Percentiles rank a stretch among this genome's conserved stretches.
These are phyloP conservation scores for Arabis hirsuta DNA, from an alignment of 345 rosid species.

Conservation along the genomic window DNA sequence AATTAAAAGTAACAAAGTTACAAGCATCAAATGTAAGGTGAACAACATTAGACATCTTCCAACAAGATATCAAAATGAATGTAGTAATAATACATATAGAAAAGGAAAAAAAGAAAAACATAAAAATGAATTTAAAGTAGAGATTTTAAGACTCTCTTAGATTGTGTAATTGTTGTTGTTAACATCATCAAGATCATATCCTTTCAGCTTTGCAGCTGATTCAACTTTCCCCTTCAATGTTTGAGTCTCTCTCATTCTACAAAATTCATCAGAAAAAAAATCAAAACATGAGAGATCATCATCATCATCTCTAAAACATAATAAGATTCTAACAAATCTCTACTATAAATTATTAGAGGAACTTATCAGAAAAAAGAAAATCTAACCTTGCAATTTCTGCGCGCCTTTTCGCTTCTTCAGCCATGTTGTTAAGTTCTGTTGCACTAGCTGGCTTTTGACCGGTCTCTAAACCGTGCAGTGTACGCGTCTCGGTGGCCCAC, in stretches of 20 bases:
- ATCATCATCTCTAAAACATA: neutral
- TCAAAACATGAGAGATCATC: neutral
- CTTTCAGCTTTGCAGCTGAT: slow-evolving; percentile 55
- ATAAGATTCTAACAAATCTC: neutral
- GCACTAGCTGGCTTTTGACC: slow-evolving; percentile 32
- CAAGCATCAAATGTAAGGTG: slow-evolving; percentile 24
- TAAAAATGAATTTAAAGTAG: slow-evolving; percentile 19
- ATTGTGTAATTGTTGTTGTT: slow-evolving; percentile 48
- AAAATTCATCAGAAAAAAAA: neutral
- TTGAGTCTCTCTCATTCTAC: slow-evolving; percentile 60
- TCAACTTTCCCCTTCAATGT: slow-evolving; percentile 61
- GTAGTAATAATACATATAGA: slow-evolving; percentile 18
- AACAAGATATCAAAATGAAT: slow-evolving; percentile 28
- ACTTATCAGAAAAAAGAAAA: neutral
- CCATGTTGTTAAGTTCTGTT: slow-evolving; percentile 49
- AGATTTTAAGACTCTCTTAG: slow-evolving; percentile 22
- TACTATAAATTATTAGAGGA: neutral
- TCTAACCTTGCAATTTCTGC: slow-evolving; percentile 51
- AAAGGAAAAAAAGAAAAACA: neutral
- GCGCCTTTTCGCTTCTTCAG: slow-evolving; percentile 59
- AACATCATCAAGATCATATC: slow-evolving; percentile 50
- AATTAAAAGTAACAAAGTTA: slow-evolving; percentile 27
- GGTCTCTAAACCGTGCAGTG: slow-evolving; percentile 51
- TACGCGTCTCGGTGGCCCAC: slow-evolving; percentile 51
- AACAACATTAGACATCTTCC: slow-evolving; percentile 31